Base-by-base conservation (phyloP, 805 yeast species). In the Teunomyces kruisii region DNA sequence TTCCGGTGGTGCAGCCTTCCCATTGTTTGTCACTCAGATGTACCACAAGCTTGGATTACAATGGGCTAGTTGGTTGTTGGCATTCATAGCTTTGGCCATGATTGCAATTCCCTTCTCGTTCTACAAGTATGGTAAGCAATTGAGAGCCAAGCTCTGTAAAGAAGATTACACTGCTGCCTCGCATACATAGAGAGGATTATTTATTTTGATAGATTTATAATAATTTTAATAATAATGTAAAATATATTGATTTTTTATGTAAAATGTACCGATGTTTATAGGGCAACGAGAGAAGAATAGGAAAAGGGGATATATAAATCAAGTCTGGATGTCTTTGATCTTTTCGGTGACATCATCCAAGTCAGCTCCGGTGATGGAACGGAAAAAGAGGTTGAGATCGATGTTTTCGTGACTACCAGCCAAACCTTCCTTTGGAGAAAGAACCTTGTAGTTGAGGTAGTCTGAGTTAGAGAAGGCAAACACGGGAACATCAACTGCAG, bases 401-500 rank as follows among this genome's bases (percentile, higher is more conserved):
- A 74, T 88, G 66, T 92, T 91, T 68, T 91, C 97, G 58, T 80
- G 88, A 63, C 84, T 86, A 8, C 97, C 97, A 24, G 76, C 76
- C 45, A 90, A 70, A 9, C 78, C 71, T 16, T 74, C 62, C 22
- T 49, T 44, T n/a, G 54, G 49, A 5, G 56, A 48, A 7, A 78
- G 54, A 43, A 71, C 63, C 52, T 72, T 56, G 2, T 51, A 39
- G 57, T 67, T 65, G 27, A 81, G 72, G 5, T 65, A 54, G 39
- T 72, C 70, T 19, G 76, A 79, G 55, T 84, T 84, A 28, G 90
- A 77, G 60, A 84, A 78, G 0, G 85, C 96, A 62, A 90, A 91
- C 40, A 91, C 86, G 58, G 91, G 90, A 30, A 91, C 96, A 64
- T 91, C 98, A 10, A 91, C 97, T 0, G 96, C 97, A 15, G 96